Evolutionary conservation across 108 stramenopile species (phyloP).

Genomic region (Seminavis robusta): DNA sequence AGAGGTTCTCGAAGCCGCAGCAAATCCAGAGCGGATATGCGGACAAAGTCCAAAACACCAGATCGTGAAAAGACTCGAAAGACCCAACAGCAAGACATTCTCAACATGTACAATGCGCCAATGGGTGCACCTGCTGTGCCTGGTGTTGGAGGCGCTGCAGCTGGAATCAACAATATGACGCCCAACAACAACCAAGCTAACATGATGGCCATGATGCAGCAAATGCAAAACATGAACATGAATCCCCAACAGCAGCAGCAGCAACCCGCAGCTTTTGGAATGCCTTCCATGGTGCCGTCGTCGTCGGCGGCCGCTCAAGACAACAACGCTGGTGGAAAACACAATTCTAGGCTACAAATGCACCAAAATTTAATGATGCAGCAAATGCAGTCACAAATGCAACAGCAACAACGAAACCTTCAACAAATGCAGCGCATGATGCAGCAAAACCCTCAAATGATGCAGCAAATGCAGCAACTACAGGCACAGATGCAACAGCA

Average conservation of each 20-base stretch:
- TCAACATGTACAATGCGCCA: background rate
- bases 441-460: conserved; percentile 6
- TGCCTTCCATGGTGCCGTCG: too few species aligned
- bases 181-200: conserved; percentile 9
- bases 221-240: conserved; percentile 24
- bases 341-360: too few species aligned
- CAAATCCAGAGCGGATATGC: too few species aligned
- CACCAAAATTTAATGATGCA: too few species aligned
- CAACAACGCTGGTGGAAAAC: too few species aligned
- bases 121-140: background rate
- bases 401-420: conserved; percentile 2
- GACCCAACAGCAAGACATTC: background rate
- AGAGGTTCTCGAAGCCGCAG: too few species aligned
- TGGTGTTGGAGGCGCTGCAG: conserved; percentile 1
- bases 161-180: conserved; percentile 8
- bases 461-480: conserved; percentile 1
- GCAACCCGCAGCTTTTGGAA: background rate
- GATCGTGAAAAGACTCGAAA: conserved; percentile 1
- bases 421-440: conserved; percentile 4
- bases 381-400: too few species aligned
- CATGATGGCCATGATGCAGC: conserved; percentile 22
- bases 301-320: too few species aligned
- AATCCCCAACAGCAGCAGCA: background rate
- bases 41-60: too few species aligned
- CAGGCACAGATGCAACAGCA: background rate